These are phyloP conservation scores for Pichia terricola DNA, from an alignment of 1,139 yeast species.

Conservation along the genomic window DNA sequence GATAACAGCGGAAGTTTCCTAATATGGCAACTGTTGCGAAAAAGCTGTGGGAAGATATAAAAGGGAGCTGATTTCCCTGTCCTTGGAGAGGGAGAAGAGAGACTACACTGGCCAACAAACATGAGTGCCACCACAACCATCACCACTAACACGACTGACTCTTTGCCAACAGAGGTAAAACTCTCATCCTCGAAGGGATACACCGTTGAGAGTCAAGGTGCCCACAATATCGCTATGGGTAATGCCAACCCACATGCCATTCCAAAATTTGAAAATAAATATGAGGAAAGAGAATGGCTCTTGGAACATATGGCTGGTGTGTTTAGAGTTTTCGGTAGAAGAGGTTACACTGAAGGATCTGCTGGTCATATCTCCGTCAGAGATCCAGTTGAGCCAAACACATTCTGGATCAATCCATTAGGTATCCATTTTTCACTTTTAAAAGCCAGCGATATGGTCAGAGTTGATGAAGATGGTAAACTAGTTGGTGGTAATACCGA, in stretches of 20 bases:
- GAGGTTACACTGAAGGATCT: slow-evolving; percentile 64
- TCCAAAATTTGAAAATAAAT: slow-evolving; percentile 44
- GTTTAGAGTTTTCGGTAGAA: slow-evolving; percentile 66
- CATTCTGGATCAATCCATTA: slow-evolving; percentile 76
- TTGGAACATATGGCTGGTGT: slow-evolving; percentile 77
- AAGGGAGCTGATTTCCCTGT: background rate
- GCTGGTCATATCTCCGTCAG: slow-evolving; percentile 78
- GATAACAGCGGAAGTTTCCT: background rate
- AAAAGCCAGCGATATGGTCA: slow-evolving; percentile 67
- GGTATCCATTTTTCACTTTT: slow-evolving; percentile 64
- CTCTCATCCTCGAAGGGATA: slow-evolving; percentile 30
- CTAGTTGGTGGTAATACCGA: slow-evolving; percentile 32
- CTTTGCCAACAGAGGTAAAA: slow-evolving; percentile 13
- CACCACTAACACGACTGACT: background rate
- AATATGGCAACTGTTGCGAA: background rate
- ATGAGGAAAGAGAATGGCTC: slow-evolving; percentile 50
- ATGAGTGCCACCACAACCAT: background rate
- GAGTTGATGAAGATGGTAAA: slow-evolving; percentile 63
- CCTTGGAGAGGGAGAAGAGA: background rate
- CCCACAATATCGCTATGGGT: slow-evolving; percentile 44
- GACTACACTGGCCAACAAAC: no score
- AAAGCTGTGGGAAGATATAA: background rate
- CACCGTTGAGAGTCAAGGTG: slow-evolving; percentile 30
- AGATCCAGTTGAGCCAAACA: slow-evolving; percentile 62
- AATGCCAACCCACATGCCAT: slow-evolving; percentile 37